Percentiles rank a stretch among this genome's conserved stretches.
phyloP scores from a whole-genome alignment of 345 rosid species.

The Gossypium bickii region DNA sequence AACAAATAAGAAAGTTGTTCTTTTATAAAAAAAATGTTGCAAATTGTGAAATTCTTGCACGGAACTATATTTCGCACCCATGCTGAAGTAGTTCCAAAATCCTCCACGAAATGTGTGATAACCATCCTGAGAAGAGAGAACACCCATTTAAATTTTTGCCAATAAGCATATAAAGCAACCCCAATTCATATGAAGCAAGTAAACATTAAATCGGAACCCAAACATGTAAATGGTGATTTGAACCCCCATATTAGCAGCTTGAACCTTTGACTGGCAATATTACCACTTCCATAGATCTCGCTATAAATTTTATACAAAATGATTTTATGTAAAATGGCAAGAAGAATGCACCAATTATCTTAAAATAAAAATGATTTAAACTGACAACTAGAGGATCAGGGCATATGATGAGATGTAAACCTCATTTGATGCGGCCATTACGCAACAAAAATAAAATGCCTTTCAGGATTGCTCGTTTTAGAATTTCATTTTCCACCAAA shows the following conservation, averaged over 20 bases:
- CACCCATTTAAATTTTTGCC: background rate
- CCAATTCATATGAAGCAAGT: background rate
- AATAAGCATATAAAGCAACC: slow-evolving; percentile 7
- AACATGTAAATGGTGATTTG: background rate
- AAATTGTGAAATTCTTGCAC: background rate
- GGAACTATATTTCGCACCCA: slow-evolving; percentile 48
- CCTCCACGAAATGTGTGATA: slow-evolving; percentile 72
- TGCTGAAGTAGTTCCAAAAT: slow-evolving; percentile 81
- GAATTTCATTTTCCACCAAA: slow-evolving; percentile 2
- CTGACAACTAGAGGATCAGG: background rate
- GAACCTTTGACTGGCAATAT: background rate
- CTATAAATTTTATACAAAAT: background rate
- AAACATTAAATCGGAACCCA: slow-evolving; percentile 1
- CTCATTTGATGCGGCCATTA: background rate
- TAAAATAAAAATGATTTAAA: background rate
- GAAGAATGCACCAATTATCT: background rate
- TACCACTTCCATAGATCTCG: background rate
- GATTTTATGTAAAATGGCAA: slow-evolving; percentile 1
- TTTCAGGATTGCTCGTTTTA: background rate
- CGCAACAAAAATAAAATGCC: background rate
- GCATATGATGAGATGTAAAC: background rate
- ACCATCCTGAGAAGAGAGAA: slow-evolving; percentile 44
- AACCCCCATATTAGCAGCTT: background rate
- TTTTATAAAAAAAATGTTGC: background rate
- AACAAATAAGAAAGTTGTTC: background rate